Evolutionary conservation across 2,329 filamentous ascomycete species (phyloP).

Genomic region (Aschersonia sp.): DNA sequence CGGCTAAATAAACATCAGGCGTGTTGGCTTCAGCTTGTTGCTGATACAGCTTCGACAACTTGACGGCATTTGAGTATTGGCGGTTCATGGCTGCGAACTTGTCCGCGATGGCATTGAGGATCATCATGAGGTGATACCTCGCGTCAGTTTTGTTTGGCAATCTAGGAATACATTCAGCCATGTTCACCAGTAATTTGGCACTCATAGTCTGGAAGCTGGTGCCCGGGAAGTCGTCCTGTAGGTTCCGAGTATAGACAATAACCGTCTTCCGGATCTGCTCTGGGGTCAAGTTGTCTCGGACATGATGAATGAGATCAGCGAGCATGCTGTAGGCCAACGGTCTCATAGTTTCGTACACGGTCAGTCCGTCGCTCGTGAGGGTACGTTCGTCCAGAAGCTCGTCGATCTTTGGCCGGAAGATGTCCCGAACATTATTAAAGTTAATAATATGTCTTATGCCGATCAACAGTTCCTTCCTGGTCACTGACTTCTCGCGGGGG

Average conservation of each 20-base stretch:
- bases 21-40: conserved; percentile 49
- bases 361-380: conserved; percentile 87
- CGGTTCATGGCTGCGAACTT: conserved; percentile 98
- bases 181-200: conserved; percentile 88
- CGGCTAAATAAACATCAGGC: conserved; percentile 70
- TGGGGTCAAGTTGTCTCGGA: conserved; percentile 74
- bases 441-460: conserved; percentile 98
- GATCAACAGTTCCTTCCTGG: conserved; percentile 87
- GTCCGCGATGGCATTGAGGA: conserved; percentile 92
- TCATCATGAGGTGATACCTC: conserved; percentile 91
- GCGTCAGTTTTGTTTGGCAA: conserved; percentile 88
- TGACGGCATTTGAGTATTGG: conserved; percentile 88
- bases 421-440: conserved; percentile 82
- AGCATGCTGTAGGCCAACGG: conserved; percentile 97
- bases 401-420: conserved; percentile 89
- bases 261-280: conserved; percentile 93
- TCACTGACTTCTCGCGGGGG: conserved; percentile 82
- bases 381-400: conserved; percentile 89
- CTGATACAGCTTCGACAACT: conserved; percentile 66
- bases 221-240: conserved; percentile 90
- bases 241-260: conserved; percentile 90
- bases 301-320: conserved; percentile 93
- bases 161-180: conserved; percentile 96
- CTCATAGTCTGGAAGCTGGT: conserved; percentile 99
- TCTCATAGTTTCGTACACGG: conserved; percentile 91